Evolutionary conservation across 176 grass and related monocot species (phyloP).

Genomic region (Zea luxurians): DNA sequence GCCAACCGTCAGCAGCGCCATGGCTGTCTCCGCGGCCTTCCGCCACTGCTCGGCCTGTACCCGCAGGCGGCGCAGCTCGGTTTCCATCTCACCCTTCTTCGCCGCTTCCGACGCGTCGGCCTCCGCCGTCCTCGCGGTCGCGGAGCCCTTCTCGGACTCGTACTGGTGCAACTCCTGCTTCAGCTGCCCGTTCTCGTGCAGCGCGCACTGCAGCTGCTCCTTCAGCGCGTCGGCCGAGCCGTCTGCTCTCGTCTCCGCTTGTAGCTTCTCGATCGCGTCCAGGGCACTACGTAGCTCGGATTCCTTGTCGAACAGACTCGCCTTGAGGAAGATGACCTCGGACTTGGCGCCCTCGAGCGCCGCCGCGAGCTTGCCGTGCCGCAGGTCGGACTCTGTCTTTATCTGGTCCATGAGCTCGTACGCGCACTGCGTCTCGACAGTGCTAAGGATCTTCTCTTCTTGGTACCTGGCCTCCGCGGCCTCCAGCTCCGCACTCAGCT

Average conservation of each 20-base stretch:
- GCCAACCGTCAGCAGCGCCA: constrained; percentile 73
- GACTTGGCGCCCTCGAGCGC: constrained; percentile 51
- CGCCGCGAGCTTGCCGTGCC: constrained; percentile 56
- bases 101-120: constrained; percentile 39
- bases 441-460: constrained; percentile 74
- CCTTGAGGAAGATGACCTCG: constrained; percentile 75
- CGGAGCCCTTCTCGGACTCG: constrained; percentile 47
- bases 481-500: constrained; percentile 59
- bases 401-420: constrained; percentile 71
- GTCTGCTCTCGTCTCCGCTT: constrained; percentile 36
- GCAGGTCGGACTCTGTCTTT: constrained; percentile 54
- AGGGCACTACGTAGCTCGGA: constrained; percentile 48
- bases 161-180: constrained; percentile 50
- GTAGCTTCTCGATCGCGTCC: constrained; percentile 53
- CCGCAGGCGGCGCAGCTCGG: constrained; percentile 72
- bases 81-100: constrained; percentile 63
- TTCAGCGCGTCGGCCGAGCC: constrained; percentile 34
- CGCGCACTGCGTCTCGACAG: constrained; percentile 61
- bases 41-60: constrained; percentile 98
- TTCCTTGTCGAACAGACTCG: constrained; percentile 85
- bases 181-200: constrained; percentile 57
- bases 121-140: constrained; percentile 23
- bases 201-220: constrained; percentile 47
- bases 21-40: constrained; percentile 90
- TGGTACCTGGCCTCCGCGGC: constrained; percentile 44